Base-by-base conservation (phyloP, 2,329 filamentous ascomycete genomes). In the Cercospora sp. region DNA sequence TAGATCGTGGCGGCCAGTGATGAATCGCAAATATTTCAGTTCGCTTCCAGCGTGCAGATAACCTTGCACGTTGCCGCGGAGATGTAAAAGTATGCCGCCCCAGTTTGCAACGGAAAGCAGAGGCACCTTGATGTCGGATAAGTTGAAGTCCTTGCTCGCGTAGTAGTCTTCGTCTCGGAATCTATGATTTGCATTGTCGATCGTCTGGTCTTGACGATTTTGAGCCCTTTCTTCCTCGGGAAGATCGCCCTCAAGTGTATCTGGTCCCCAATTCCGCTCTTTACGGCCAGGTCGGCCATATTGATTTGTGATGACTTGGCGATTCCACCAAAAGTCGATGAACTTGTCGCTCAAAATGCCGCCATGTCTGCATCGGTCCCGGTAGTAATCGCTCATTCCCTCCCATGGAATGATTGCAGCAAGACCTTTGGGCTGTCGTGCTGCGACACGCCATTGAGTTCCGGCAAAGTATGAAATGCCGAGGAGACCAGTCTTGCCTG, bases 1-100 rank as follows among this genome's bases (percentile, higher is more conserved):
- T 1, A 92, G 81, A 72, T 92, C 90, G 70, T 92, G 90, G 0
- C 90, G 84, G 1, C 90, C 90, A 0, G 86, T 88, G 74, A 91
- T 89, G 76, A 91, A 87, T 6, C 89, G 85, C 0, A 92, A 82
- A 71, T 89, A 92, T 76, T 92, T 92, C 69, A 88, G 81, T 67
- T 87, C 82, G 0, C 89, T 91, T 0, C 88, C 88, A 0, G 89
- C 89, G 59, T 88, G 83, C 1, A 80, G 80, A 66, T 85, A 92
- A 0, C 89, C 90, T 73, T 90, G 84, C 7, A 92, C 83, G 71
- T 92, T 92, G 2, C 90, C 90, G 7, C 89, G 83, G 5, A 91
- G 82, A 72, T 92, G 90, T 1, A 92, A 82, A 3, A 89, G 77
- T 59, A 91, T 91, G 1, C 89, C 89, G 10, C 89, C 89, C 89